Evolutionary conservation across 2,329 filamentous ascomycete species (phyloP).

Genomic region (Sarocladiaceae sp.): DNA sequence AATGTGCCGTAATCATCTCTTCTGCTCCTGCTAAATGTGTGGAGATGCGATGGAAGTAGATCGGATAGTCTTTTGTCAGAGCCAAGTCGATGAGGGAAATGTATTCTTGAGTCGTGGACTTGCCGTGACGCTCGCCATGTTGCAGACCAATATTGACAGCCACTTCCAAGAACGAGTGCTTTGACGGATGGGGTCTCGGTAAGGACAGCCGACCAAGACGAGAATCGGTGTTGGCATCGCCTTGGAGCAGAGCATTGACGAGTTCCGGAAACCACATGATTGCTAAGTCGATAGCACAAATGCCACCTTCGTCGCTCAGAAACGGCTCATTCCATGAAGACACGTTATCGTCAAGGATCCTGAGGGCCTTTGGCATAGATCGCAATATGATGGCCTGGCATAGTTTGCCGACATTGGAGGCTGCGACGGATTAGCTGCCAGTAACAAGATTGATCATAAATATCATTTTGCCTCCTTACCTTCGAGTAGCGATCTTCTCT

Average conservation of each 20-base stretch:
- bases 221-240: not conserved
- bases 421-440: not conserved
- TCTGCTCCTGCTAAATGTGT: not conserved
- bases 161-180: slow-evolving; percentile 1
- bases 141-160: not conserved
- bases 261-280: slow-evolving; percentile 8
- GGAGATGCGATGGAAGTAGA: slow-evolving; percentile 1
- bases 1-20: not conserved
- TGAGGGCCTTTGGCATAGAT: not conserved
- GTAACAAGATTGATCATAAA: too few species aligned
- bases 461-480: too few species aligned
- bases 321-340: not conserved
- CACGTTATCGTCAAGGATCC: not conserved
- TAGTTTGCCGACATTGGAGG: not conserved
- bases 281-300: slow-evolving; percentile 1
- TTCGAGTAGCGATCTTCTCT: not conserved
- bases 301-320: not conserved
- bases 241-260: not conserved
- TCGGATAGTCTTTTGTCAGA: not conserved
- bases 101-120: not conserved
- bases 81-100: not conserved
- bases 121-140: not conserved
- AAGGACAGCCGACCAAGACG: not conserved
- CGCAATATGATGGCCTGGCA: slow-evolving; percentile 6
- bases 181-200: not conserved